A percentile compares a stretch with the other conserved stretches of the same genome.
These are phyloP conservation scores for Gossypioides kirkii DNA, from an alignment of 345 rosid genomes.

Conservation along the genomic window DNA sequence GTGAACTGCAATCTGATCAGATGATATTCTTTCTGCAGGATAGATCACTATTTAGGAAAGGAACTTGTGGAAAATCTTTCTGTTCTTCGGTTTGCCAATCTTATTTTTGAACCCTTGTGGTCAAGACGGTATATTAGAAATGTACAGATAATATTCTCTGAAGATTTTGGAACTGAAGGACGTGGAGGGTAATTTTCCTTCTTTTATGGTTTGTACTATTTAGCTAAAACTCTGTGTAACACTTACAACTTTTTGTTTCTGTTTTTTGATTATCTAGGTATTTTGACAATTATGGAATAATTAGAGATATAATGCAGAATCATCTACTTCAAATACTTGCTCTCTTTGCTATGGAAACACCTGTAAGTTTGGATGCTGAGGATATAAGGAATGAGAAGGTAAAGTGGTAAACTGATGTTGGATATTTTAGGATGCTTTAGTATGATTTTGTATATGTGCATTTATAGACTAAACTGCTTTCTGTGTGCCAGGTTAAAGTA, in stretches of 20 bases:
- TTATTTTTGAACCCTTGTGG: conserved; percentile 95
- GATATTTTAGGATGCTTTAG: background rate
- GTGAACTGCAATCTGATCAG: conserved; percentile 17
- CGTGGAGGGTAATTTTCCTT: conserved; percentile 84
- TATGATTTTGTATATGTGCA: background rate
- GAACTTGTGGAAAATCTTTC: conserved; percentile 97
- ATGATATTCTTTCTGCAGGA: conserved; percentile 46
- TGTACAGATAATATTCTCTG: conserved; percentile 91
- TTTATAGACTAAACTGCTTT: conserved; percentile 11
- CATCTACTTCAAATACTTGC: conserved; percentile 98
- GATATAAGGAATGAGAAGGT: conserved; percentile 99
- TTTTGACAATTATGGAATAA: conserved; percentile 89
- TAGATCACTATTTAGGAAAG: conserved; percentile 96
- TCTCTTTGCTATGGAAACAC: conserved; percentile 98
- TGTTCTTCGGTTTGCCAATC: conserved; percentile 94
- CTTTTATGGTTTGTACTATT: background rate
- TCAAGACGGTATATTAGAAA: conserved; percentile 91
- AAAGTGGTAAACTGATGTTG: conserved; percentile 31
- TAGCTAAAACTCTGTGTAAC: background rate
- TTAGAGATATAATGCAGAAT: conserved; percentile 98
- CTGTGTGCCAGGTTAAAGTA: conserved; percentile 72
- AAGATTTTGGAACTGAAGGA: conserved; percentile 98
- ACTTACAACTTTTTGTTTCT: background rate
- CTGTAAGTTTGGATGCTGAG: conserved; percentile 97
- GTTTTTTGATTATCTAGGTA: conserved; percentile 44